Base-by-base conservation (phyloP, 2,329 filamentous ascomycete species). In the Aspergillus neotritici region DNA sequence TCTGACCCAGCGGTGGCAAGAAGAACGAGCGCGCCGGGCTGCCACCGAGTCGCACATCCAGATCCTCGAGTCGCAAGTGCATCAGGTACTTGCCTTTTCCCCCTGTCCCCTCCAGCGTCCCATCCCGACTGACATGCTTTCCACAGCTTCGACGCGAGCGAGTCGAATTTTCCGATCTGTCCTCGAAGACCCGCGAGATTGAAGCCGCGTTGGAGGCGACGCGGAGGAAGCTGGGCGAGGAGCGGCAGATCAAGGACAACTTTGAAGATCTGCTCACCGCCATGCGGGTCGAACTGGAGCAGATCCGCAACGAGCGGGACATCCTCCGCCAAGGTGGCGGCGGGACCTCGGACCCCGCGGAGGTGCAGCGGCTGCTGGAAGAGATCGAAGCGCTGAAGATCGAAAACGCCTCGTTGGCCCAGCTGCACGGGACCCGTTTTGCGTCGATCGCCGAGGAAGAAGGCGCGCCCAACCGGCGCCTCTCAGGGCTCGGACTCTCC, bases 211-310 rank as follows among this genome's bases (percentile, higher is more conserved):
- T 94, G 51, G 89, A 95, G 53, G 88, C 94, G 58, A 78, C 91
- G 37, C 82, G 85, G 50, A 82, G 90, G 55, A 84, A 87, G 53
- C 74, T 98, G 34, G 75, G 79, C 1, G 89, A 97, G 60, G 93
- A 98, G 68, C 80, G 86, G 43, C 80, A 87, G 63, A 82, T 86
- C 55, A 96, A 94, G 65, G 83, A 87, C 60, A 96, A 94, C 63
- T 94, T 97, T 56, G 89, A 97, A 67, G 90, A 96, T 63, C 76
- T 98, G 34, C 75, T 97, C 34, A 81, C 83, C 5, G 91, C 87
- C 4, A 82, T 97, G 54, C 85, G 86, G 55, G 79, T 82, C 16
- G 89, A 98, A 62, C 74, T 97, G 11, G 80, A 90, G 57, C 85
- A 82, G 53, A 80, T 89, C 41, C 80, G 86, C 47, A 90, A 93